phyloP scores from a whole-genome alignment of 768 basidiomycete genomes.

The Hypholoma sublateritium region DNA sequence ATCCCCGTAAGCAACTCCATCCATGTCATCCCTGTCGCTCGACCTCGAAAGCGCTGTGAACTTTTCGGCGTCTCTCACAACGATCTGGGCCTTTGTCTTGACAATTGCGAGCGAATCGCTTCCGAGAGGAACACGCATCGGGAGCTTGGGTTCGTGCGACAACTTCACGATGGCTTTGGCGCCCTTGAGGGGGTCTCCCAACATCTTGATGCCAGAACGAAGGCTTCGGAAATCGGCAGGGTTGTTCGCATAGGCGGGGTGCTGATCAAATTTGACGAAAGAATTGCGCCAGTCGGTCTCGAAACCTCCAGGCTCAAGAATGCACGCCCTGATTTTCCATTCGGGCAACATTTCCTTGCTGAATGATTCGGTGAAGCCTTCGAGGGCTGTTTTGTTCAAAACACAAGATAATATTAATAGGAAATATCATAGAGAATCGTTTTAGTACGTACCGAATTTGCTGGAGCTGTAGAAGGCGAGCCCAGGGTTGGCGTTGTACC shows the following conservation, averaged over 20 bases:
- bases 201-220: neutral
- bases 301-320: neutral
- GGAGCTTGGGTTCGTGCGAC: neutral
- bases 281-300: neutral
- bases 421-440: neutral
- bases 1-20: too few relatives aligned
- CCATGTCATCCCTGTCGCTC: too few relatives aligned
- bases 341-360: neutral
- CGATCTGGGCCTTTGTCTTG: constrained; percentile 6
- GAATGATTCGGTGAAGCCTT: neutral
- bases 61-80: constrained; percentile 5
- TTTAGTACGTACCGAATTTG: neutral
- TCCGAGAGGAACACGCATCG: constrained; percentile 7
- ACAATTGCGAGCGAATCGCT: constrained; percentile 14
- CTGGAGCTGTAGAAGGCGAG: neutral
- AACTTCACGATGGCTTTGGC: constrained; percentile 12
- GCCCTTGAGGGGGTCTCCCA: constrained; percentile 13
- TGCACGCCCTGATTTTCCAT: neutral
- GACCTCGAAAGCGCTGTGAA: neutral
- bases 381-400: neutral
- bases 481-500: too few relatives aligned
- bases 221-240: constrained; percentile 2
- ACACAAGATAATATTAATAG: neutral
- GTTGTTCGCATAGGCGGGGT: constrained; percentile 9
- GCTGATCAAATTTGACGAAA: neutral